phyloP scores from a whole-genome alignment of 164 flowering plant genomes.

The Brasenia schreberi region DNA sequence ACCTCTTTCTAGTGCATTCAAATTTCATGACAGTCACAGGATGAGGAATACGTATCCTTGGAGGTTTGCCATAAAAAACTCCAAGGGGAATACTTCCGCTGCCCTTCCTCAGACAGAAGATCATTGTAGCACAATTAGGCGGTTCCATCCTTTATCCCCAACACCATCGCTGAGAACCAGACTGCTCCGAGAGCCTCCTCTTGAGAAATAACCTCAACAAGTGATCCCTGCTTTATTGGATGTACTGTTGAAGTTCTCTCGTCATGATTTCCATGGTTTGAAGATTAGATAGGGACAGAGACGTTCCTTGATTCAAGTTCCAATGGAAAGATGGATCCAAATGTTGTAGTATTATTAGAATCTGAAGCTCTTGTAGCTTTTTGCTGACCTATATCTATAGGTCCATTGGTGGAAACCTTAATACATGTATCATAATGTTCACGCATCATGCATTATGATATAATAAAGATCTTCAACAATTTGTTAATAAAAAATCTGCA shows the following conservation, averaged over 20 bases:
- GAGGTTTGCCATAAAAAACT: conserved; percentile 31
- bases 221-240: conserved; percentile 48
- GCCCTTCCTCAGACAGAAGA: conserved; percentile 32
- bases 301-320: conserved; percentile 17
- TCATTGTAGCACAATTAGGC: conserved; percentile 51
- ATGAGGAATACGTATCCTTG: conserved; percentile 40
- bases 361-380: conserved; percentile 20
- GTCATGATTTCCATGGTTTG: conserved; percentile 7
- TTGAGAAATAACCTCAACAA: conserved; percentile 75
- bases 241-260: conserved; percentile 13
- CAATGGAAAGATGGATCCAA: conserved; percentile 25
- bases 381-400: conserved; percentile 13
- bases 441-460: conserved; percentile 15
- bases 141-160: conserved; percentile 51
- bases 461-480: no score
- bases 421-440: not conserved
- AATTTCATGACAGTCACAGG: conserved; percentile 10
- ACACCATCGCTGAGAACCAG: conserved; percentile 66
- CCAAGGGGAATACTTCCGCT: conserved; percentile 32
- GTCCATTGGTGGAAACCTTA: conserved; percentile 18
- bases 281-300: conserved; percentile 8
- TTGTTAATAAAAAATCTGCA: no score
- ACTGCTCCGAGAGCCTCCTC: conserved; percentile 36
- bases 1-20: conserved; percentile 78
- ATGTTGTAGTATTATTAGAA: conserved; percentile 13